Evolutionary conservation across 352 stramenopile species (phyloP), one percentile per base, ranked within the genome.

Genomic region (Pseudoperonospora humuli): DNA sequence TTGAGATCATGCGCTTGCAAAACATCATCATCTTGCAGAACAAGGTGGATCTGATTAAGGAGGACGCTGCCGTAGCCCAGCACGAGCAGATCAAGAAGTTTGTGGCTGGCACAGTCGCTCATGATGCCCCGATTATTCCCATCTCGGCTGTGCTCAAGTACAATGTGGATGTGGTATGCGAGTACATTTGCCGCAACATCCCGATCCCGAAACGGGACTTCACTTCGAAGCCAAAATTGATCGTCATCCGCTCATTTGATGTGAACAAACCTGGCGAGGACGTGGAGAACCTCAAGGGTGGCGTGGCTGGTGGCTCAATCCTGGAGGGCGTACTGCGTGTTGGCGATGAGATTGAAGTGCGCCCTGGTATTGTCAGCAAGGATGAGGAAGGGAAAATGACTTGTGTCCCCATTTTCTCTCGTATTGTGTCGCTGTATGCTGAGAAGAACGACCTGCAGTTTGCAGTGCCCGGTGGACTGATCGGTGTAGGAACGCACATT

Each of bases 1-100:
- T 99, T 33, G 97, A 99, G 77, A 99, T 99, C 72, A 99, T 99
- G 97, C 78, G 96, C 26, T 78, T 99, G 13, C 83, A 99, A 65
- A 98, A 99, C 75, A 99, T 99, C 54, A 97, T 99, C 50, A 99
- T 99, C 67, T 68, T 99, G 35, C 96, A 99, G 75, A 99, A 99
- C 75, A 99, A 99, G 79, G 96, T 99, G 21, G 97, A 99, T 77
- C 61, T 99, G 60, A 98, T 99, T 59, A 99, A 99, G 80, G 91
- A 96, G 45, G 95, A 99, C 59, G 92, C 90, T 27, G 97, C 96
- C 0, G 70, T 97, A 50, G 93, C 93, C 33, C 96, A 99, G 73
- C 92, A 99, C 68, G 95, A 99, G 61, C 92, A 98, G 70, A 89
- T 93, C 48, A 94, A 94, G 57, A 91, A 94, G 61, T 94, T 94